These are phyloP conservation scores for Saccharomycopsis babjevae DNA, from an alignment of 805 yeast genomes.

Conservation along the genomic window DNA sequence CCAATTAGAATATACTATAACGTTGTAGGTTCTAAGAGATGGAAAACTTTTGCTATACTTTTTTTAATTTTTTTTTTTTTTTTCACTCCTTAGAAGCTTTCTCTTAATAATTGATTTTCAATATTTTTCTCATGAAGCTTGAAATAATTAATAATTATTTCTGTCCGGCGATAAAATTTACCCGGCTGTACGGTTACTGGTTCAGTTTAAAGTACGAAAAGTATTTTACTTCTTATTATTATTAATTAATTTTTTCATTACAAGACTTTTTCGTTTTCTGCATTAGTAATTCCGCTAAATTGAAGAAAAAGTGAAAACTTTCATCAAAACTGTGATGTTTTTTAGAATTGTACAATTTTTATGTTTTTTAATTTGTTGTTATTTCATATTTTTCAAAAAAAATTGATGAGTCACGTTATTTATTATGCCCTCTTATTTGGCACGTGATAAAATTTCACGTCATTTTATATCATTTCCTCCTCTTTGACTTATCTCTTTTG, in stretches of 20 bases:
- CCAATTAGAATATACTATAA: neutral
- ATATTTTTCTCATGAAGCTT: too few relatives aligned
- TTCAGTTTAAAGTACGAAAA: neutral
- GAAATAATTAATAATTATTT: too few relatives aligned
- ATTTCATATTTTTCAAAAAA: neutral
- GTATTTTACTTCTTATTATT: neutral
- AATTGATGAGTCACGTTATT: neutral
- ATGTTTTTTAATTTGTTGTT: neutral
- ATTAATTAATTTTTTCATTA: neutral
- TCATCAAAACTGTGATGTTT: neutral
- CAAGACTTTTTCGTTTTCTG: neutral
- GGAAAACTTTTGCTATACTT: neutral
- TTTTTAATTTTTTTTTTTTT: neutral
- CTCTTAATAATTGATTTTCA: neutral
- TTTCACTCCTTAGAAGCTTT: neutral
- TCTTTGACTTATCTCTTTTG: too few relatives aligned
- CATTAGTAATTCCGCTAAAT: neutral
- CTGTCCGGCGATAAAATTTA: neutral
- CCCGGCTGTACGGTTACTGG: neutral
- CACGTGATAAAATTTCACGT: too few relatives aligned
- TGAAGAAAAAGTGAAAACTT: neutral
- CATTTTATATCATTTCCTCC: too few relatives aligned
- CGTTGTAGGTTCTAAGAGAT: neutral
- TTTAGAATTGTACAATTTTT: too few relatives aligned
- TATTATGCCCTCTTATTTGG: neutral